A percentile compares a stretch with the other conserved stretches of the same genome.
Conservation (phyloP, 768 basidiomycete species). For the Psilocybe subaeruginosa region DNA sequence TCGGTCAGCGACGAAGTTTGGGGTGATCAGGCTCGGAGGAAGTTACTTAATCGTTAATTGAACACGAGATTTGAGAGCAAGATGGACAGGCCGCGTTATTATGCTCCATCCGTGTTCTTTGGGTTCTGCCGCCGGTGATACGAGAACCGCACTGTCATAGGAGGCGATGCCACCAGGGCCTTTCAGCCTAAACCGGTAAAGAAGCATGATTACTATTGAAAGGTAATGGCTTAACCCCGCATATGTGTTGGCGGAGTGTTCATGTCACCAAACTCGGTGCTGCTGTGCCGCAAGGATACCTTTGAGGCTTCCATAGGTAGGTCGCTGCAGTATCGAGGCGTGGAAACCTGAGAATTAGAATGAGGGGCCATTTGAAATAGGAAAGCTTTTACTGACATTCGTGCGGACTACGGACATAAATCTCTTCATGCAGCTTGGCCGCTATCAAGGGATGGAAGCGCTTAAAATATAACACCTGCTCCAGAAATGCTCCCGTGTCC, state of each 20-base stretch:
- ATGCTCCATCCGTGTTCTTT: conserved; percentile 17
- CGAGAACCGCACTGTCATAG: conserved; percentile 19
- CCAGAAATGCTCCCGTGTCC: background rate
- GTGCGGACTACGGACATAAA: background rate
- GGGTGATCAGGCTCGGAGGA: conserved; percentile 3
- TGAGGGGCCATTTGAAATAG: background rate
- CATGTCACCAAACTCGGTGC: background rate
- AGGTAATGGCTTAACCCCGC: background rate
- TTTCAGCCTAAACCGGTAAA: background rate
- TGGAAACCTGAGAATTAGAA: background rate
- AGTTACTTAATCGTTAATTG: conserved; percentile 13
- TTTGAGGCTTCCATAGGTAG: background rate
- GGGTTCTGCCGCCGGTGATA: conserved; percentile 26
- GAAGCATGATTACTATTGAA: background rate
- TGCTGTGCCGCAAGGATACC: background rate
- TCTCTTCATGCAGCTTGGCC: background rate
- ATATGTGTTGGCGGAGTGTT: background rate
- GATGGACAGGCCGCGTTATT: conserved; percentile 17
- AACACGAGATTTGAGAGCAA: conserved; percentile 11
- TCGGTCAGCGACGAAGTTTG: conserved; percentile 5
- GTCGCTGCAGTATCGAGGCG: background rate
- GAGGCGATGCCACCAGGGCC: background rate
- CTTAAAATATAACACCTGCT: background rate
- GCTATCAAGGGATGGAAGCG: background rate
- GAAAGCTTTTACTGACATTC: background rate